A percentile compares a stretch with the other conserved stretches of the same genome.
Evolutionary conservation across 139 green algal species (phyloP).

Genomic region (Micromonas commoda): DNA sequence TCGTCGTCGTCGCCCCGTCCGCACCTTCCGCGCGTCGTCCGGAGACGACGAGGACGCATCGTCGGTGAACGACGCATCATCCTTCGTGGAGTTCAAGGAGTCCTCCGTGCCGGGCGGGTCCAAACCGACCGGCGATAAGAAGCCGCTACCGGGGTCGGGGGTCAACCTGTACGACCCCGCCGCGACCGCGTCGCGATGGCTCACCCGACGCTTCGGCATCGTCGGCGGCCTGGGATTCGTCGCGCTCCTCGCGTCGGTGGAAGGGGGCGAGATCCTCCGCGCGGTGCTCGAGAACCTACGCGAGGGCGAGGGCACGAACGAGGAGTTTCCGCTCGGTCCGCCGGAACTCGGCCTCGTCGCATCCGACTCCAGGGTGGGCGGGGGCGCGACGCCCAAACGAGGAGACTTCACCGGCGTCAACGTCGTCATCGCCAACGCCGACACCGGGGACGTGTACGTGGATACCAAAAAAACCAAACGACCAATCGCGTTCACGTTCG

Average conservation of each 20-base stretch:
- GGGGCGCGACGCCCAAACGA: conserved; percentile 5
- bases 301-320: background rate
- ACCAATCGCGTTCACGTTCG: conserved; percentile 28
- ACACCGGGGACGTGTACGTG: conserved; percentile 6
- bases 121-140: no score
- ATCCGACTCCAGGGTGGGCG: conserved; percentile 29
- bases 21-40: no score
- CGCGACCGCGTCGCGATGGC: conserved; percentile 3
- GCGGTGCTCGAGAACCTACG: background rate
- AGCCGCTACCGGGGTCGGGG: background rate
- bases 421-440: conserved; percentile 12
- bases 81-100: no score
- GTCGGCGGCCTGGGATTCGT: conserved; percentile 33
- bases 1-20: no score
- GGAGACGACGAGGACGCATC: no score
- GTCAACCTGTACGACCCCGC: conserved; percentile 27
- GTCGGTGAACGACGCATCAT: no score
- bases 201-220: conserved; percentile 21
- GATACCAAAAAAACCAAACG: conserved; percentile 14
- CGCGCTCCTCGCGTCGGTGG: conserved; percentile 21
- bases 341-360: conserved; percentile 9
- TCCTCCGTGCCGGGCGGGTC: no score
- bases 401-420: conserved; percentile 34
- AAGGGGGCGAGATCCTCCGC: background rate
- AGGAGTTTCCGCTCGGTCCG: conserved; percentile 1